These are phyloP conservation scores for Aureobasidium sp. DNA, from an alignment of 2,329 filamentous ascomycete genomes.

Conservation along the genomic window DNA sequence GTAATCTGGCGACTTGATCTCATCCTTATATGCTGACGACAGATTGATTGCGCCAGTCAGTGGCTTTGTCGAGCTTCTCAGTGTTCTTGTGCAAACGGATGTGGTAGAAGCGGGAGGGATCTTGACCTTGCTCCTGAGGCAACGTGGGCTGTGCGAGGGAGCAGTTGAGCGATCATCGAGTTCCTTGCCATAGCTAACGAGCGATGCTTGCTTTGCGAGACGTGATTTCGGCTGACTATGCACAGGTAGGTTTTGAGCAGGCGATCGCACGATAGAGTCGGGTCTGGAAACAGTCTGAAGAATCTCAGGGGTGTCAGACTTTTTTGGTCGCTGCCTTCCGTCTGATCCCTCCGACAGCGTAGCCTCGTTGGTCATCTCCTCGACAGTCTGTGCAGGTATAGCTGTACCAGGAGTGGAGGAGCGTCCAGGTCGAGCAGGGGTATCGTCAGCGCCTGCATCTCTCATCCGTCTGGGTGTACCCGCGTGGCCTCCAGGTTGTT, in stretches of 20 bases:
- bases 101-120: too few species aligned
- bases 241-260: slow-evolving; percentile 38
- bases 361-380: slow-evolving; percentile 61
- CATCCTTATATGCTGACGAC: too few species aligned
- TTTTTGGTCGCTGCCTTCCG: slow-evolving; percentile 57
- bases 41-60: too few species aligned
- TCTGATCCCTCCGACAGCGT: slow-evolving; percentile 77
- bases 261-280: slow-evolving; percentile 28
- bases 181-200: too few species aligned
- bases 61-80: too few species aligned
- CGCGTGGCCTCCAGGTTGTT: slow-evolving; percentile 74
- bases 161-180: too few species aligned
- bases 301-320: slow-evolving; percentile 29
- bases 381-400: slow-evolving; percentile 29
- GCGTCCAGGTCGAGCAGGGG: slow-evolving; percentile 4
- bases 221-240: slow-evolving; percentile 44
- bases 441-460: slow-evolving; percentile 55
- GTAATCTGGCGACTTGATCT: too few species aligned
- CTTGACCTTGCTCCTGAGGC: too few species aligned
- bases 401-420: slow-evolving; percentile 14
- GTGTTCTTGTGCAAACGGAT: too few species aligned
- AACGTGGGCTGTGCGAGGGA: too few species aligned
- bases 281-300: slow-evolving; percentile 13
- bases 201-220: slow-evolving; percentile 39
- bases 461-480: slow-evolving; percentile 97